These are phyloP conservation scores for Chaetomiaceae sp. DNA, from an alignment of 2,329 filamentous ascomycete species.

Conservation along the genomic window DNA sequence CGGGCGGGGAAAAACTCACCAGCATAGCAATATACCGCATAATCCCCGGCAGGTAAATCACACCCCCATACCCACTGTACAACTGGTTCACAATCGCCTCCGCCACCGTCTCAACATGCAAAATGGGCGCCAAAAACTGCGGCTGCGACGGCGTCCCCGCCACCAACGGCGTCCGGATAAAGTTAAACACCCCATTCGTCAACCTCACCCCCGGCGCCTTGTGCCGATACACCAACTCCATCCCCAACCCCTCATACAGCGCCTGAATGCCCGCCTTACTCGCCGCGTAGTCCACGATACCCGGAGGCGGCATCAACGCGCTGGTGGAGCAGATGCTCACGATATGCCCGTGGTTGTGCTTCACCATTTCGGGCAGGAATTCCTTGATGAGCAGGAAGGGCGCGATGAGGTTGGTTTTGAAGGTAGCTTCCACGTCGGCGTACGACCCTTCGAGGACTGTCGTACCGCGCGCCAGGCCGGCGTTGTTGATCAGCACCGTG, in stretches of 20 bases:
- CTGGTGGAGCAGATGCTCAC: conserved; percentile 58
- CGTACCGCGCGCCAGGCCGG: conserved; percentile 29
- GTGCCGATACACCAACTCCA: conserved; percentile 31
- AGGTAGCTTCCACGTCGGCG: conserved; percentile 29
- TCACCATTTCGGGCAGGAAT: conserved; percentile 57
- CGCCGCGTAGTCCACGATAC: conserved; percentile 56
- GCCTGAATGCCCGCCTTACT: conserved; percentile 43
- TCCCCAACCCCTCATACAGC: conserved; percentile 32
- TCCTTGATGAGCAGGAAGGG: conserved; percentile 56
- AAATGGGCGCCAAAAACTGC: conserved; percentile 31
- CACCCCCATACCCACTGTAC: conserved; percentile 31
- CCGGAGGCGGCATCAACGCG: conserved; percentile 48
- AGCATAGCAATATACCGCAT: conserved; percentile 27
- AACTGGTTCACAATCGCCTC: conserved; percentile 29
- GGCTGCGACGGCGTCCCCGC: conserved; percentile 24
- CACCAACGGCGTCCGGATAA: conserved; percentile 32
- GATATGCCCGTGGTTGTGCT: conserved; percentile 58
- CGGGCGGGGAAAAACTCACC: conserved; percentile 21
- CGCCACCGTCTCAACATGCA: conserved; percentile 33
- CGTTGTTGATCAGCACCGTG: conserved; percentile 36
- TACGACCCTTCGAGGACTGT: conserved; percentile 31
- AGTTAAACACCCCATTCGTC: conserved; percentile 31
- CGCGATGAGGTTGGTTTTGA: conserved; percentile 48
- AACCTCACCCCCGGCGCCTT: conserved; percentile 29
- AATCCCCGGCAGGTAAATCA: conserved; percentile 30